These are phyloP conservation scores for Fistulina hepatica DNA, from an alignment of 1,284 basidiomycete species.

Conservation along the genomic window DNA sequence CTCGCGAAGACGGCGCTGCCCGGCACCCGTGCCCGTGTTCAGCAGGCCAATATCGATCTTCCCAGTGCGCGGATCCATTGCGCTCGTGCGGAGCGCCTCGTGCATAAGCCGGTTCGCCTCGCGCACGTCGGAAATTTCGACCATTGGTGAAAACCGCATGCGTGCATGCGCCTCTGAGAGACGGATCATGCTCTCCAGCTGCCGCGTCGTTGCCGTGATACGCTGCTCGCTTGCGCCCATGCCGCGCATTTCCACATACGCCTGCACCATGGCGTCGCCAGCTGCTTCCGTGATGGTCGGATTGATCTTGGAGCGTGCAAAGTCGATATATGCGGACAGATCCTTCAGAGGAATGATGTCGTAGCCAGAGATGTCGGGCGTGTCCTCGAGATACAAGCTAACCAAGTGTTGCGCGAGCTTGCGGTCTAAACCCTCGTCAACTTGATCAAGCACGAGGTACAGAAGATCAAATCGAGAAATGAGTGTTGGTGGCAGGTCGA, in stretches of 20 bases:
- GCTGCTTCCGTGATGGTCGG: slow-evolving; percentile 87
- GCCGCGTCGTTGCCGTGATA: slow-evolving; percentile 96
- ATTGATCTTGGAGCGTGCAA: slow-evolving; percentile 81
- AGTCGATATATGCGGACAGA: slow-evolving; percentile 91
- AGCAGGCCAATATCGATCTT: slow-evolving; percentile 95
- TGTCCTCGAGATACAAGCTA: slow-evolving; percentile 87
- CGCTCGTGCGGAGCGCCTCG: slow-evolving; percentile 88
- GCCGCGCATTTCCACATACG: slow-evolving; percentile 91
- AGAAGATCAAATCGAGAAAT: slow-evolving; percentile 97
- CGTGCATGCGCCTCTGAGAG: slow-evolving; percentile 93
- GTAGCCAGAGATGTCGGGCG: slow-evolving; percentile 52
- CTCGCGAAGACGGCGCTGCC: slow-evolving; percentile 72
- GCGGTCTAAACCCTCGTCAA: slow-evolving; percentile 86
- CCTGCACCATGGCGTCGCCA: slow-evolving; percentile 71
- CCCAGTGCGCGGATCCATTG: slow-evolving; percentile 91
- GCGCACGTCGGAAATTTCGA: slow-evolving; percentile 79
- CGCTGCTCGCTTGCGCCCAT: slow-evolving; percentile 84
- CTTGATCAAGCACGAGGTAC: slow-evolving; percentile 94
- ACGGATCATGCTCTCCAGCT: slow-evolving; percentile 97
- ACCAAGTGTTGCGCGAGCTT: slow-evolving; percentile 90
- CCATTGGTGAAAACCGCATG: slow-evolving; percentile 83
- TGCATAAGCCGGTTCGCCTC: slow-evolving; percentile 92
- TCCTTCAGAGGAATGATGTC: slow-evolving; percentile 83
- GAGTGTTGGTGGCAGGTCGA: slow-evolving; percentile 92
- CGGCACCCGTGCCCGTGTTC: slow-evolving; percentile 84